A percentile compares a stretch with the other conserved stretches of the same genome.
These are phyloP conservation scores for Mycena venus DNA, from an alignment of 768 basidiomycete genomes.

Conservation along the genomic window DNA sequence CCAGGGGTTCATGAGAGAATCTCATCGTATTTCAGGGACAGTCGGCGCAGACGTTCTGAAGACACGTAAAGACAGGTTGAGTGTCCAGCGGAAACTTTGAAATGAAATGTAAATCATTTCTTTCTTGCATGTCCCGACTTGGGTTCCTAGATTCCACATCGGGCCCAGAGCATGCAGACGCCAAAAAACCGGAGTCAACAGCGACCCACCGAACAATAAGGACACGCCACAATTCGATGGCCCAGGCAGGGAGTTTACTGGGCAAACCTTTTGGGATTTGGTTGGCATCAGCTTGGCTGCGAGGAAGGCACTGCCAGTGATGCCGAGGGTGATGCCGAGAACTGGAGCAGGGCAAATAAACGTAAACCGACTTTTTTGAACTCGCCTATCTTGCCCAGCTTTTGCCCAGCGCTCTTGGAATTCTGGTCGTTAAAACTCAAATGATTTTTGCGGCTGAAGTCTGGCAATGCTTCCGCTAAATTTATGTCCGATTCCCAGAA, in stretches of 20 bases:
- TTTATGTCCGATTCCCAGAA: too few relatives aligned
- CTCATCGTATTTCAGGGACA: neutral
- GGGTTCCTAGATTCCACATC: conserved; percentile 18
- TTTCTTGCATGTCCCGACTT: neutral
- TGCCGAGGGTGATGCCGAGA: neutral
- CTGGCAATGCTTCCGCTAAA: too few relatives aligned
- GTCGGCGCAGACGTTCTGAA: neutral
- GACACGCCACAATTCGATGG: conserved; percentile 23
- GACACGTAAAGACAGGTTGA: neutral
- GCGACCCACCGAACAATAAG: neutral
- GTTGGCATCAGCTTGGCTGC: conserved; percentile 4
- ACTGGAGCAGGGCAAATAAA: neutral
- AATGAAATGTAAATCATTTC: neutral
- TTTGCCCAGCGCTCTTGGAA: neutral
- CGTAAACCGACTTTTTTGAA: neutral
- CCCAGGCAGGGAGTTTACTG: neutral
- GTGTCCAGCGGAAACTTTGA: neutral
- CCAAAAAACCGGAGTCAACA: too few relatives aligned
- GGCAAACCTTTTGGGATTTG: neutral
- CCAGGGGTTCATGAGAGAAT: too few relatives aligned
- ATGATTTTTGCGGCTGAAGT: too few relatives aligned
- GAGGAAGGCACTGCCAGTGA: too few relatives aligned
- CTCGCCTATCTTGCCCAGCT: neutral
- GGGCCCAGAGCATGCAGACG: neutral
- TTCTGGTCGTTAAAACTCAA: too few relatives aligned